Evolutionary conservation across 306 rosid genomes (phyloP), one percentile per base, ranked within the genome.

Genomic region (Castanospermum australe): DNA sequence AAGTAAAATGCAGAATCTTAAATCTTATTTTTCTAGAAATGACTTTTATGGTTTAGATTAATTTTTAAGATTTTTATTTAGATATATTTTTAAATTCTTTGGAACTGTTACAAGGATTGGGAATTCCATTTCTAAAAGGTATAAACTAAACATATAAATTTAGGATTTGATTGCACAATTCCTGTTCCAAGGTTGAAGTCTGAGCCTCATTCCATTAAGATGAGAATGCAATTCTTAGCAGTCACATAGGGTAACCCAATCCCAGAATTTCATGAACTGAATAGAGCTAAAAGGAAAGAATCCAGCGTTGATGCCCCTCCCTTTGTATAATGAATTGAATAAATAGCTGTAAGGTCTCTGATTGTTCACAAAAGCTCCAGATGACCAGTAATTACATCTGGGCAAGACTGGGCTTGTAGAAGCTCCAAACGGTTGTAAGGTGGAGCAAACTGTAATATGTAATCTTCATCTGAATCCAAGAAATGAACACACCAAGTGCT

Each of bases 401-500:
- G 98, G 81, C 98, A 91, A 47, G 97, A 89, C 18, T 84, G 90
- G 25, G 89, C 97, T 75, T 89, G 98, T 32, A 89, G 79, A 70
- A 95, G 99, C 94, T 95, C 99, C 77, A 95, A 81, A 67, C 98
- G 98, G 56, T 41, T 75, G 90, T 77, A 95, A 50, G 98, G 98
- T 8, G 81, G 94, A 48, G 91, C 94, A 71, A 91, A 91, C 82
- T 93, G 97, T 90, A 95, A 77, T 45, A 85, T 88, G 91, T 92
- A 95, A 82, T 95, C 97, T 87, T 89, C 94, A 87, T 84, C 99
- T 92, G 94, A 77, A 81, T 73, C 75, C 80, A 74, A 62, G 35
- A 68, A 73, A 66, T 30, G n/a, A 28, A 61, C 22, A 39, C 6
- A 28, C 51, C 11, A 76, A 50, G 12, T n/a, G 28, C n/a, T 70